Percentiles rank a stretch among this genome's conserved stretches.
phyloP scores from a whole-genome alignment of 208 protist species.

The Sergeia podlipaevii region DNA sequence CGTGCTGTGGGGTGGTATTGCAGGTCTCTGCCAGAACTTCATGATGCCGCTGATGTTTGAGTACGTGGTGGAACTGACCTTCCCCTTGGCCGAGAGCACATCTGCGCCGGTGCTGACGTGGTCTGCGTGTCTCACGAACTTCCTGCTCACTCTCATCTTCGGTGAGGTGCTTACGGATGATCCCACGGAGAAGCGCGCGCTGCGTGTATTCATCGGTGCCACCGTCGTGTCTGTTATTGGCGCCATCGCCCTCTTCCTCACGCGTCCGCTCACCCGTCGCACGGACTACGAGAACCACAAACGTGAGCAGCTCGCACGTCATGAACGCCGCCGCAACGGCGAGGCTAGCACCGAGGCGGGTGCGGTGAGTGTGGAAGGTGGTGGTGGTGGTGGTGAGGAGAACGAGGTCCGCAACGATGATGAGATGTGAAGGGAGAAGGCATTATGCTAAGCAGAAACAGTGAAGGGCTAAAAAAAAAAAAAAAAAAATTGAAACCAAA shows the following conservation, averaged over 20 bases:
- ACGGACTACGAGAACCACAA: constrained; percentile 45
- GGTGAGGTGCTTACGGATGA: constrained; percentile 51
- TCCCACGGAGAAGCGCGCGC: constrained; percentile 27
- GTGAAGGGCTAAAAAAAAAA: no score
- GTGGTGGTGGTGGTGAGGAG: no score
- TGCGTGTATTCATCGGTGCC: constrained; percentile 55
- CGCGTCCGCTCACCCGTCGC: constrained; percentile 36
- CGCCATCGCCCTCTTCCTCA: constrained; percentile 30
- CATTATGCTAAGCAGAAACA: not conserved
- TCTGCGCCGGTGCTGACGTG: constrained; percentile 66
- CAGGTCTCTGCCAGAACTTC: constrained; percentile 70
- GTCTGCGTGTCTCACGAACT: constrained; percentile 59
- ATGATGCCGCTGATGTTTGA: constrained; percentile 85
- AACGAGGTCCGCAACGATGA: not conserved
- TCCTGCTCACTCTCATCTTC: constrained; percentile 56
- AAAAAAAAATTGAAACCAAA: no score
- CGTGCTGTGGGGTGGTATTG: constrained; percentile 52
- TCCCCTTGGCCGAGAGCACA: constrained; percentile 67
- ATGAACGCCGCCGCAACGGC: constrained; percentile 10
- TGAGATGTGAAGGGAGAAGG: not conserved
- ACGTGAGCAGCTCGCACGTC: constrained; percentile 15
- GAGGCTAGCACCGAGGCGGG: no score
- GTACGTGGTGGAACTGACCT: constrained; percentile 80
- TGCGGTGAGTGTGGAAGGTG: no score
- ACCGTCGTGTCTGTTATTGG: constrained; percentile 56